Conservation (phyloP, 805 yeast species). For the Kregervanrija pseudodelftensis region DNA sequence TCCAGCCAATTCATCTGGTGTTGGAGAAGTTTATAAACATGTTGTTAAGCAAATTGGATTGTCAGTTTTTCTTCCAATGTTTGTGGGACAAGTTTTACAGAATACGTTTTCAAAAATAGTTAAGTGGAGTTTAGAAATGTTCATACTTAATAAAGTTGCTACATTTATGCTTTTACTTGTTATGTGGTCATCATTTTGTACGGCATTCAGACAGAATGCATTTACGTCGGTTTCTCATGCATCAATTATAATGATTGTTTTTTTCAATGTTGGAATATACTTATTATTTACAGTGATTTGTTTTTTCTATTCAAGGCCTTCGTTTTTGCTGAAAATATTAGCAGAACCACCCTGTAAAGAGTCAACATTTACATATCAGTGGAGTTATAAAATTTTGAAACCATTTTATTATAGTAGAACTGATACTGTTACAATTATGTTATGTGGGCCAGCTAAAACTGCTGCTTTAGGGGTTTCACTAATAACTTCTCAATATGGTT, state of each 20-base stretch:
- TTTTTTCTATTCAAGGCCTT: slow-evolving; percentile 54
- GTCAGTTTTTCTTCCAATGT: slow-evolving; percentile 71
- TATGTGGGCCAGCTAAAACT: slow-evolving; percentile 90
- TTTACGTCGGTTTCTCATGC: slow-evolving; percentile 46
- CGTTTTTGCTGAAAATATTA: slow-evolving; percentile 35
- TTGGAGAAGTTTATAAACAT: slow-evolving; percentile 53
- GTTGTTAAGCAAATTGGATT: slow-evolving; percentile 88
- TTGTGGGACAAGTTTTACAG: slow-evolving; percentile 83
- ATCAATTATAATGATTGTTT: slow-evolving; percentile 69
- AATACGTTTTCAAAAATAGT: slow-evolving; percentile 60
- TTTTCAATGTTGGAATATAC: slow-evolving; percentile 77
- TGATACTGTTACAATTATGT: slow-evolving; percentile 74
- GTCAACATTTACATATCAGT: slow-evolving; percentile 32
- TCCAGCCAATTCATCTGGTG: slow-evolving; percentile 55
- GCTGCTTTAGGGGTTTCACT: slow-evolving; percentile 88
- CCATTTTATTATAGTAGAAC: slow-evolving; percentile 66
- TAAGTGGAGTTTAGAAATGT: slow-evolving; percentile 50
- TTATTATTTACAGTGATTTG: slow-evolving; percentile 66
- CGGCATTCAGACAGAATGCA: slow-evolving; percentile 79
- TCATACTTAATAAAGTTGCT: slow-evolving; percentile 65
- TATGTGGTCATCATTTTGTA: slow-evolving; percentile 57
- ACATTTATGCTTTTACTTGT: slow-evolving; percentile 71
- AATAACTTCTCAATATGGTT: slow-evolving; percentile 58
- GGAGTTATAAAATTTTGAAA: slow-evolving; percentile 35
- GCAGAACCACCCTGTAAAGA: slow-evolving; percentile 39